Base-by-base conservation (phyloP, 192 early-diverging fungal genomes). In the Martensiomyces pterosporus region DNA sequence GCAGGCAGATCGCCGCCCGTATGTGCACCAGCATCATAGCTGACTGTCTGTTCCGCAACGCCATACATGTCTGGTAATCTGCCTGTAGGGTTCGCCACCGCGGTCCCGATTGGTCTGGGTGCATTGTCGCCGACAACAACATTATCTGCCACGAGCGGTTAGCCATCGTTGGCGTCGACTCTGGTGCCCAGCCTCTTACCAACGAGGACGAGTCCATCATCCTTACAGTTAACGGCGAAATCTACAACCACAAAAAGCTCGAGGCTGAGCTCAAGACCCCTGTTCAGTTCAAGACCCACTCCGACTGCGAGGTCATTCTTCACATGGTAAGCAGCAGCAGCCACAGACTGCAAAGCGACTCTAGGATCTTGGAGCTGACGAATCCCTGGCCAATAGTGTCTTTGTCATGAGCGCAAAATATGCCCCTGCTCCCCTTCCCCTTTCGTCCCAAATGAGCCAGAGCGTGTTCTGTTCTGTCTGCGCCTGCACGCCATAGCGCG, bases 101-200 rank as follows among this genome's bases (percentile, higher is more conserved):
- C 68, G 96, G 96, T 32, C 96, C 96, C n/a, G 93, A 98, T 71
- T 98, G 96, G 96, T 87, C 83, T 53, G 96, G 96, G 25, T 88
- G 91, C 77, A 80, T 78, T 24, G 72, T 88, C 27, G 65, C 75
- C 21, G 88, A 82, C 43, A 88, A 92, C 79, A 83, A 84, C 77
- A 88, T 98, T 55, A 59, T 98, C 39, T 90, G 89, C 80, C 96
- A 98, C 58, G 96, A 98, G 78, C 89, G 96, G 71, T 75, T 98
- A 43, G 96, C 96, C 32, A 98, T 98, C 55, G 96, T 98, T 47
- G 96, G 96, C 65, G 86, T 98, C 59, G 94, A 91, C 49, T 84
- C 82, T 49, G 95, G 95, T 39, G 95, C 95, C 18, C 95, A 98
- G 69, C 95, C 95, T 13, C 79, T 98, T 57, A 90, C 88, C 66